These are phyloP conservation scores for Darksidea phi DNA, from an alignment of 495 filamentous ascomycete species.

Conservation along the genomic window DNA sequence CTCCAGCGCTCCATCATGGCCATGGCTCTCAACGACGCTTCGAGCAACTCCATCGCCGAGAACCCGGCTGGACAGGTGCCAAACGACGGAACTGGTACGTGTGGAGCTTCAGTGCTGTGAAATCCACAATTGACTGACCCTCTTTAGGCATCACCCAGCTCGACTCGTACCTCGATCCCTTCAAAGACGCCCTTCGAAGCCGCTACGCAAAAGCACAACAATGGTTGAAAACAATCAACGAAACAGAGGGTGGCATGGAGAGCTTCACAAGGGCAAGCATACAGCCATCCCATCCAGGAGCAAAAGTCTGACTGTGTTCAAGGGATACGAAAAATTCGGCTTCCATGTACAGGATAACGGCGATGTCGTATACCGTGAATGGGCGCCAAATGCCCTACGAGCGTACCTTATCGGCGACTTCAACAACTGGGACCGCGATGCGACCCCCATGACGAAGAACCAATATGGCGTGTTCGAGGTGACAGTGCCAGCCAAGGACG, in stretches of 20 bases:
- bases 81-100: constrained; percentile 55
- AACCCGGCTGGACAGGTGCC: constrained; percentile 37
- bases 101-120: not conserved
- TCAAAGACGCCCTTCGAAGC: constrained; percentile 70
- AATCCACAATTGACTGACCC: constrained; percentile 24
- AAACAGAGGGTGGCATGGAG: constrained; percentile 83
- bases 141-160: constrained; percentile 74
- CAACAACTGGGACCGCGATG: constrained; percentile 83
- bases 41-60: constrained; percentile 38
- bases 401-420: constrained; percentile 95
- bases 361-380: constrained; percentile 90
- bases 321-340: constrained; percentile 86
- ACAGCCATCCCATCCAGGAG: not conserved
- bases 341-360: constrained; percentile 75
- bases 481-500: constrained; percentile 69
- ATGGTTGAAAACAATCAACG: constrained; percentile 82
- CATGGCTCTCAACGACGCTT: constrained; percentile 38
- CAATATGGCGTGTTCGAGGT: constrained; percentile 87
- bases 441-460: constrained; percentile 82
- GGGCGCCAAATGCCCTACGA: constrained; percentile 83
- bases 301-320: constrained; percentile 17
- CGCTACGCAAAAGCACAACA: constrained; percentile 78
- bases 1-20: not conserved
- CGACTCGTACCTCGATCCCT: constrained; percentile 88
- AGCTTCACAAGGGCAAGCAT: constrained; percentile 78